phyloP scores from a whole-genome alignment of 1,284 basidiomycete species.

The Mycena citricolor region DNA sequence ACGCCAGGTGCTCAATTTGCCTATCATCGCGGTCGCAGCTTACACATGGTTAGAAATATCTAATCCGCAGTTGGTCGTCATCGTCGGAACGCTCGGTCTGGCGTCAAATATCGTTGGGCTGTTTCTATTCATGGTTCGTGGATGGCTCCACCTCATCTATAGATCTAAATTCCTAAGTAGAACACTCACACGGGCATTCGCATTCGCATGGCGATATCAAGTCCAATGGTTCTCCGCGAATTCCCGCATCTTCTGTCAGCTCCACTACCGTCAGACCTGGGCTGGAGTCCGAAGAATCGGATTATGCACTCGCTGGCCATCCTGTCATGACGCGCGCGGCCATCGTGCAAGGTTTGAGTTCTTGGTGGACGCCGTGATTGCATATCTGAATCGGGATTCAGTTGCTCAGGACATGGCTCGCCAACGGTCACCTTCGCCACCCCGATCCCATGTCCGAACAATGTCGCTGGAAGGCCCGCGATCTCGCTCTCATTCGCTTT shows the following conservation, averaged over 20 bases:
- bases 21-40: too few relatives aligned
- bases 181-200: conserved; percentile 69
- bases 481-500: background rate
- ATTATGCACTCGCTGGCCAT: conserved; percentile 74
- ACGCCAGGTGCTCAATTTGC: conserved; percentile 60
- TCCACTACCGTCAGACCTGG: conserved; percentile 24
- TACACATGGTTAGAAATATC: conserved; percentile 71
- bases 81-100: conserved; percentile 89
- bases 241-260: conserved; percentile 28
- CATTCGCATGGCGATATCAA: conserved; percentile 36
- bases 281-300: conserved; percentile 42
- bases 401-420: conserved; percentile 74
- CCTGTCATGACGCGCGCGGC: conserved; percentile 88
- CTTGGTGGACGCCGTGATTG: too few relatives aligned
- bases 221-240: conserved; percentile 32
- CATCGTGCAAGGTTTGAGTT: conserved; percentile 59
- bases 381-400: conserved; percentile 22
- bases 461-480: conserved; percentile 27
- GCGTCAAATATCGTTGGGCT: conserved; percentile 92
- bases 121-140: conserved; percentile 90
- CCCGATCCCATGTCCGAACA: conserved; percentile 30
- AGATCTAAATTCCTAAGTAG: conserved; percentile 44
- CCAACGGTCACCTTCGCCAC: conserved; percentile 51
- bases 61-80: conserved; percentile 84
- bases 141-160: conserved; percentile 2